phyloP scores from a whole-genome alignment of 2,329 filamentous ascomycete species.

The Dactylellina drechsleri region DNA sequence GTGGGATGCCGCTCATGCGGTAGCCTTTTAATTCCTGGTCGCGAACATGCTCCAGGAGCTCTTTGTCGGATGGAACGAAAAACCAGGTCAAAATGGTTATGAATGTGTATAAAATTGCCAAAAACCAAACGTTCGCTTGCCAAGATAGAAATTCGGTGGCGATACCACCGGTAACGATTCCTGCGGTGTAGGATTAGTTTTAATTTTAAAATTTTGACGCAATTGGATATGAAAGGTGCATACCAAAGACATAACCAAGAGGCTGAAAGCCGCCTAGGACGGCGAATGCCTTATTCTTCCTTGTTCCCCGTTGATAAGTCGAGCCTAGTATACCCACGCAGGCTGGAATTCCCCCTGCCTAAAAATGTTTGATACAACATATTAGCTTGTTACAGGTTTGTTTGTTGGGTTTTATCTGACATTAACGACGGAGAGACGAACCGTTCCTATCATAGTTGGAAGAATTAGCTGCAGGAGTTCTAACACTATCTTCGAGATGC shows the following conservation, averaged over 20 bases:
- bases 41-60: conserved; percentile 34
- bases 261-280: conserved; percentile 51
- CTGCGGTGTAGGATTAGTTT: conserved; percentile 2
- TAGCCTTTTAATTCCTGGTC: conserved; percentile 36
- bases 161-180: conserved; percentile 47
- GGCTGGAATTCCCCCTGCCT: conserved; percentile 49
- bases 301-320: conserved; percentile 45
- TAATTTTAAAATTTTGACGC: neutral
- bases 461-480: conserved; percentile 16
- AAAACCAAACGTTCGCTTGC: conserved; percentile 52
- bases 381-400: conserved; percentile 1
- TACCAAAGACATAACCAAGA: conserved; percentile 51
- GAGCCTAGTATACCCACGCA: conserved; percentile 49
- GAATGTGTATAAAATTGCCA: conserved; percentile 40
- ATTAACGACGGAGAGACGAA: conserved; percentile 3
- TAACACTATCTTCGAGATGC: neutral
- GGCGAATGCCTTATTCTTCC: conserved; percentile 52
- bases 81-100: conserved; percentile 42
- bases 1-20: conserved; percentile 39
- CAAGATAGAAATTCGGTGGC: conserved; percentile 47
- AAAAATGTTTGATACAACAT: neutral
- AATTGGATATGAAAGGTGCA: neutral
- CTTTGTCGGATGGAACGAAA: conserved; percentile 49
- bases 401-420: neutral
- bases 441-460: conserved; percentile 18